Percentiles rank a stretch among this genome's conserved stretches.
Evolutionary conservation across 2,329 filamentous ascomycete species (phyloP).

Genomic region (Elsinoe australis): DNA sequence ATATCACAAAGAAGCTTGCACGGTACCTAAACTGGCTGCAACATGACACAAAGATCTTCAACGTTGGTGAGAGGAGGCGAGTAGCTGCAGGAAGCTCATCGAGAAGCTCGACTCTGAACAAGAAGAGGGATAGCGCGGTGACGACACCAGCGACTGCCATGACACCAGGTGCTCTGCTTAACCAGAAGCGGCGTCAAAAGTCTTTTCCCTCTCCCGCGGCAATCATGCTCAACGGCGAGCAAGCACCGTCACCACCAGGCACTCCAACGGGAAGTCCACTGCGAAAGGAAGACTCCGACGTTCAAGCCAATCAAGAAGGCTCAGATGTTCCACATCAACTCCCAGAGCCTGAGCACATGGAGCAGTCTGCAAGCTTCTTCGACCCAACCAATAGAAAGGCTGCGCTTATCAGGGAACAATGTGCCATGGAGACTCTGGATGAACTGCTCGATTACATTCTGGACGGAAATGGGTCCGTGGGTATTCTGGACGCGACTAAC

Average conservation of each 20-base stretch:
- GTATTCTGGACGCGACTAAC: conserved; percentile 95
- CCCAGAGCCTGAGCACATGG: conserved; percentile 18
- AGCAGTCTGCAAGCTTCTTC: conserved; percentile 69
- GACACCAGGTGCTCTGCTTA: conserved; percentile 22
- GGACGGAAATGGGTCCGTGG: conserved; percentile 72
- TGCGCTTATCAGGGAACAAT: conserved; percentile 76
- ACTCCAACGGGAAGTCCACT: conserved; percentile 25
- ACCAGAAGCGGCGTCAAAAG: conserved; percentile 22
- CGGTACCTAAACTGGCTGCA: conserved; percentile 96
- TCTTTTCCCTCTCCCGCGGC: conserved; percentile 40
- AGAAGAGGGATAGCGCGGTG: conserved; percentile 24
- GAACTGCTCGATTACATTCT: conserved; percentile 88
- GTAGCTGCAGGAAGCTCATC: conserved; percentile 58
- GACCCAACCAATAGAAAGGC: conserved; percentile 81
- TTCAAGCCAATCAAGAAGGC: background rate
- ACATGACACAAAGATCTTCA: conserved; percentile 93
- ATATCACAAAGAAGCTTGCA: conserved; percentile 96
- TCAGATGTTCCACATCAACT: conserved; percentile 18
- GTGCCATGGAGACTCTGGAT: conserved; percentile 84
- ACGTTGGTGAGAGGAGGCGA: conserved; percentile 85
- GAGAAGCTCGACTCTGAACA: conserved; percentile 26
- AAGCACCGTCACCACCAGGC: conserved; percentile 32
- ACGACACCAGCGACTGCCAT: conserved; percentile 18
- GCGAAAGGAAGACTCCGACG: background rate
- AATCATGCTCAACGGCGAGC: conserved; percentile 53